Evolutionary conservation across 768 basidiomycete species (phyloP).

Genomic region (Tricholoma sp.): DNA sequence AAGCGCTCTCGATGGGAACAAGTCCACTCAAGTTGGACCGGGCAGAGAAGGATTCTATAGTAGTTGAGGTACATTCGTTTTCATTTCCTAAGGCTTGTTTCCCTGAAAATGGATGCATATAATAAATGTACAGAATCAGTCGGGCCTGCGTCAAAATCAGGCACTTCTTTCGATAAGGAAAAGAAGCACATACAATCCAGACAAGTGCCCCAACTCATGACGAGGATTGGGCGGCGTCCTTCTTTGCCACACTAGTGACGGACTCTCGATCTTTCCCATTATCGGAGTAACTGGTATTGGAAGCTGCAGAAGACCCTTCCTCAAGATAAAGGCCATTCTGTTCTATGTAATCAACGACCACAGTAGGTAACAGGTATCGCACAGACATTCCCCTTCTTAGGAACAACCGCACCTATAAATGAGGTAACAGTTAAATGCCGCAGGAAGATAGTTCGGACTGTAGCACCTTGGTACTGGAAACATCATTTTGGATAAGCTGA

Average conservation of each 20-base stretch:
- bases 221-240: constrained; percentile 18
- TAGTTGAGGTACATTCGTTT: constrained; percentile 12
- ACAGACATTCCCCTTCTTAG: constrained; percentile 75
- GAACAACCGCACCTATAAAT: constrained; percentile 55
- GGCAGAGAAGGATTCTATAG: constrained; percentile 11
- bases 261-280: constrained; percentile 35
- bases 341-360: constrained; percentile 94
- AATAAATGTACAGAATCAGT: constrained; percentile 5
- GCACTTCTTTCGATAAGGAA: neutral
- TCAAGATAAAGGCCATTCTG: constrained; percentile 73
- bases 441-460: neutral
- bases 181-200: constrained; percentile 1
- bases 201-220: constrained; percentile 8
- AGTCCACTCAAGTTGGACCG: neutral
- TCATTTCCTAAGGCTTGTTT: constrained; percentile 3
- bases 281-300: constrained; percentile 18
- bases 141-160: constrained; percentile 2
- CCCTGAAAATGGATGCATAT: neutral
- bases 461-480: constrained; percentile 85
- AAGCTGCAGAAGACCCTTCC: constrained; percentile 32
- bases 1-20: neutral
- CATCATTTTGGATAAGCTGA: constrained; percentile 95
- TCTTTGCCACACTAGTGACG: constrained; percentile 21
- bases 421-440: neutral
- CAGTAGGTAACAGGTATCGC: constrained; percentile 85